These are phyloP conservation scores for Corynascus novoguineensis DNA, from an alignment of 495 filamentous ascomycete genomes.

Conservation along the genomic window DNA sequence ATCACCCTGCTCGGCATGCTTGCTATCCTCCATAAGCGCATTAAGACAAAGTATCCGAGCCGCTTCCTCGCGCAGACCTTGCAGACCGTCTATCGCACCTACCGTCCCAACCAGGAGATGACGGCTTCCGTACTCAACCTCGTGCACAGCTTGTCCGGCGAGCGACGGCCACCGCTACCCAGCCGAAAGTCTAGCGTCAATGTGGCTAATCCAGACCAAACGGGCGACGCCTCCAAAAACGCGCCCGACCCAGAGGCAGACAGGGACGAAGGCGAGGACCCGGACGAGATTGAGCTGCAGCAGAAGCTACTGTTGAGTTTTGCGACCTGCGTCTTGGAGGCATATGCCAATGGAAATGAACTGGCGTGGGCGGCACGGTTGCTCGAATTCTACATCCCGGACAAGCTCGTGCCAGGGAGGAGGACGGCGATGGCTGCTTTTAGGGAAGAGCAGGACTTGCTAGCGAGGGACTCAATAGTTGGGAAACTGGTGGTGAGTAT, in stretches of 20 bases:
- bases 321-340: constrained; percentile 75
- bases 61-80: constrained; percentile 89
- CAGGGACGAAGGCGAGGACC: constrained; percentile 44
- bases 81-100: constrained; percentile 66
- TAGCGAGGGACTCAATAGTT: constrained; percentile 62
- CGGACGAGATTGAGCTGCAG: constrained; percentile 57
- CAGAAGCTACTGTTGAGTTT: constrained; percentile 76
- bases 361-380: constrained; percentile 71
- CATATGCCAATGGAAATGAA: constrained; percentile 62
- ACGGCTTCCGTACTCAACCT: constrained; percentile 71
- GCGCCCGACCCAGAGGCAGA: constrained; percentile 82
- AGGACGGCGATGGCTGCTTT: constrained; percentile 58
- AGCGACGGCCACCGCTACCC: constrained; percentile 68
- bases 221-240: constrained; percentile 43
- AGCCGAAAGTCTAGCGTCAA: constrained; percentile 60
- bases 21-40: constrained; percentile 75
- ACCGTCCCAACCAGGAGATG: constrained; percentile 56
- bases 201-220: constrained; percentile 42
- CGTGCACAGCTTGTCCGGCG: constrained; percentile 65
- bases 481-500: constrained; percentile 67
- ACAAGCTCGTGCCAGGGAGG: constrained; percentile 51
- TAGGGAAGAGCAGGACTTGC: constrained; percentile 54
- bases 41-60: constrained; percentile 85
- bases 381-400: constrained; percentile 64
- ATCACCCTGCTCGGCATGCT: constrained; percentile 74